Base-by-base conservation (phyloP, 2,329 filamentous ascomycete species). In the Pestalotiopsis sp. region DNA sequence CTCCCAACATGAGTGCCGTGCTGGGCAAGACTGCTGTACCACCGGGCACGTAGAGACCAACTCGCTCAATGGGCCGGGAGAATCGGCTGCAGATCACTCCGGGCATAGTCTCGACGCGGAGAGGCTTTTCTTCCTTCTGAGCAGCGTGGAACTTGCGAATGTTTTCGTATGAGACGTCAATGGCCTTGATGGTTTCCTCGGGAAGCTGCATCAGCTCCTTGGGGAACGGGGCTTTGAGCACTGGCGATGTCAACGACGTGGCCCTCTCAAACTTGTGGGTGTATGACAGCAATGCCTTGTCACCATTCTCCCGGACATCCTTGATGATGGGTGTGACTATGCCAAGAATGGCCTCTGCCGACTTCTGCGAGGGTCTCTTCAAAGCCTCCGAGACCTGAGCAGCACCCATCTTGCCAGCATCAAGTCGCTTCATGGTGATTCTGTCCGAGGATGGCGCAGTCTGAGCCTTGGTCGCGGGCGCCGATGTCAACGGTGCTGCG, bases 251-350 rank as follows among this genome's bases (percentile, higher is more conserved):
- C 69, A 99, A 85, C 2, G 93, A 95, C 0, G 93, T 97, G 0
- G 95, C 96, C 83, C 95, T 97, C 79, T 99, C 96, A 74, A 99
- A 99, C 80, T 97, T 97, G 87, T 98, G 95, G 1, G 96, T 98
- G 81, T 97, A 98, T 65, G 93, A 92, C 59, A 99, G 87, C 27
- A 99, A 86, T 3, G 94, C 95, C 75, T 92, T 92, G 81, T 99
- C 96, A 66, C 96, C 96, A 41, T 93, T 90, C 58, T 89, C 86
- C 68, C 91, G 92, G 67, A 99, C 92, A 62, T 95, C 93, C 69
- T 95, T 90, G 76, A 99, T 94, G 75, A 99, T 99, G 1, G 96
- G 96, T 45, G 89, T 90, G 69, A 97, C 93, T 66, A 98, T 95
- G 72, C 91, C 91, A 83, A 98, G 91, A 73, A 99, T 98, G 69